Evolutionary conservation across 768 basidiomycete genomes (phyloP), one percentile per base, ranked within the genome.

Genomic region (Cubamyces sp.): DNA sequence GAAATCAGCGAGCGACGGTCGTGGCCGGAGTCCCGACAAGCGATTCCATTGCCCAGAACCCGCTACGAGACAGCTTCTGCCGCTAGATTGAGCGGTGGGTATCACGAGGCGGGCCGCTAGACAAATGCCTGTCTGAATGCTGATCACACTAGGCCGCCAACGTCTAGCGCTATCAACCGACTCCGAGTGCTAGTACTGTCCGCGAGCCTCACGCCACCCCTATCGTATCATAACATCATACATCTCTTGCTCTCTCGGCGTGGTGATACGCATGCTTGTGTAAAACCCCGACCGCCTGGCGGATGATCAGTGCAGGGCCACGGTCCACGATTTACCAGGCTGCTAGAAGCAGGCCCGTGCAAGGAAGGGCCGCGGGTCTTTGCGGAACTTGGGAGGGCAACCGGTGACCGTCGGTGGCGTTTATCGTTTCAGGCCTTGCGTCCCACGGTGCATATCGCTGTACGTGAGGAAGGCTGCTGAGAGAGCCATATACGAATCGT

Each of bases 181-280:
- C 48, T 16, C 4, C 15, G 26, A 28, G 14, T 4, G 16, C 26
- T 49, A 16, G 48, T 23, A 28, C 26, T 16, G 15, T 26, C 28
- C 26, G 26, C 25, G 48, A 28, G 21, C 42, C 41, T 37, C 28
- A 26, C 34, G 21, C n/a, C 28, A 23, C 28, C 48, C 48, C 48
- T 49, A 57, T 57, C 46, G 45, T 46, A 46, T n/a, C 25, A 23
- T 49, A 18, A 18, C 21, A 23, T 15, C 28, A 49, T 49, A 23
- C 25, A 49, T 18, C 15, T 28, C 48, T 26, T 28, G 48, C 49
- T 9, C 48, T 5, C 18, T 50, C 40, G 42, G 57, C 57, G 49
- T 59, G 57, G 40, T 59, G 57, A 59, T 59, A 34, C 57, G 49
- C 57, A 59, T 59, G 57, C 16, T 23, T 11, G 15, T n/a, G 48